These are phyloP conservation scores for Candolleomyces aberdarensis DNA, from an alignment of 768 basidiomycete genomes.

Conservation along the genomic window DNA sequence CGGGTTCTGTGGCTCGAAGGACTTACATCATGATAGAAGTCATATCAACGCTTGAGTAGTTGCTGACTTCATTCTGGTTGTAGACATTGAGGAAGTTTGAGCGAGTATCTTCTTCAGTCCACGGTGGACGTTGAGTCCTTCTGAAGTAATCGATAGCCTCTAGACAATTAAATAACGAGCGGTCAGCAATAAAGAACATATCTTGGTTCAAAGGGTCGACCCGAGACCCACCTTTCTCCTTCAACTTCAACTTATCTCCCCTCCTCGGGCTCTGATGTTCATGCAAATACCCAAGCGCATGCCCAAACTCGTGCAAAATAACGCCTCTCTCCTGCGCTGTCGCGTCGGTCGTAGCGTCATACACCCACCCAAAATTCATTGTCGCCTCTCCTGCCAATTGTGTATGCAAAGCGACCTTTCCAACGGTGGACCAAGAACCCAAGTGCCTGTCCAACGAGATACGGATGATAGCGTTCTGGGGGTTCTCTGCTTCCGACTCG, in stretches of 20 bases:
- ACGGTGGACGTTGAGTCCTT: too few relatives aligned
- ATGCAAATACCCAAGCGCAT: constrained; percentile 14
- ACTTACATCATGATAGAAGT: constrained; percentile 19
- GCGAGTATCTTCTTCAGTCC: constrained; percentile 4
- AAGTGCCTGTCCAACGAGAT: constrained; percentile 8
- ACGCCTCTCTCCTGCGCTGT: constrained; percentile 9
- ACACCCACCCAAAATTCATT: constrained; percentile 15
- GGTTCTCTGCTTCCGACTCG: neutral
- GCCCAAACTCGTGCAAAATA: constrained; percentile 19
- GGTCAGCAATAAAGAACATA: too few relatives aligned
- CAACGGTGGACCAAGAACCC: constrained; percentile 15
- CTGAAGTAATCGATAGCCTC: too few relatives aligned
- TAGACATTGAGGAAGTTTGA: constrained; percentile 14
- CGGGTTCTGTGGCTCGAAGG: neutral
- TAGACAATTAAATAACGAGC: too few relatives aligned
- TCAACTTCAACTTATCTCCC: constrained; percentile 10
- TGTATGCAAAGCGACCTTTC: constrained; percentile 5
- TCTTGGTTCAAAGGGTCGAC: too few relatives aligned
- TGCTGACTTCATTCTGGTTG: constrained; percentile 10
- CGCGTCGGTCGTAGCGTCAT: neutral
- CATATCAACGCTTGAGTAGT: constrained; percentile 13
- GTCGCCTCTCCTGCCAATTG: neutral
- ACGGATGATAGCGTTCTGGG: constrained; percentile 4
- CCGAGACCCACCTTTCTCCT: constrained; percentile 12
- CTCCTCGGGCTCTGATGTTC: constrained; percentile 16